Evolutionary conservation across 768 basidiomycete genomes (phyloP).

Genomic region (Phanerochaete carnosa): DNA sequence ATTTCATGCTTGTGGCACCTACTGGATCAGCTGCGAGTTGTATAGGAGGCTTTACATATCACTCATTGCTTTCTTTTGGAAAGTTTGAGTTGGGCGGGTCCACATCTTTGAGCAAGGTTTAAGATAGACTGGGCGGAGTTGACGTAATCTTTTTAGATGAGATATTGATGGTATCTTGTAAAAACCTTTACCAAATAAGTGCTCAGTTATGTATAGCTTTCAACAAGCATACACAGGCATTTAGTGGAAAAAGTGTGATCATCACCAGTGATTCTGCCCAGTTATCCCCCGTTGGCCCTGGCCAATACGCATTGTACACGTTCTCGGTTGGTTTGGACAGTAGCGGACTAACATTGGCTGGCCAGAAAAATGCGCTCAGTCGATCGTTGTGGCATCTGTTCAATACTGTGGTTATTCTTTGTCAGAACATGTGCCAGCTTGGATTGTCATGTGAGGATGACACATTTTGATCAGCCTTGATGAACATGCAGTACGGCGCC

Average conservation of each 20-base stretch:
- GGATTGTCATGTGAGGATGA: no score
- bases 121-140: constrained; percentile 20
- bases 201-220: constrained; percentile 18
- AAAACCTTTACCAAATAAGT: constrained; percentile 26
- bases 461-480: no score
- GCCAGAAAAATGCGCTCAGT: not conserved
- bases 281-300: constrained; percentile 25
- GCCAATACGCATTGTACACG: no score
- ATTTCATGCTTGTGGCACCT: constrained; percentile 16
- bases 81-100: not conserved
- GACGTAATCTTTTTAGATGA: constrained; percentile 41
- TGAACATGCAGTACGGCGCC: no score
- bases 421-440: no score
- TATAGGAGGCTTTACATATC: constrained; percentile 21
- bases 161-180: constrained; percentile 38
- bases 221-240: constrained; percentile 18
- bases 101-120: constrained; percentile 3
- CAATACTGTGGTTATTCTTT: constrained; percentile 15
- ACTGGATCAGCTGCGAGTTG: constrained; percentile 17
- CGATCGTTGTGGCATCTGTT: constrained; percentile 11
- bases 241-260: constrained; percentile 39
- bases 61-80: constrained; percentile 12
- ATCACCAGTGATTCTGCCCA: constrained; percentile 46
- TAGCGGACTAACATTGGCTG: no score
- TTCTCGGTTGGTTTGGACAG: no score